Evolutionary conservation across 352 stramenopile species (phyloP), one percentile per base, ranked within the genome.

Genomic region (Phytopythium helicoides): DNA sequence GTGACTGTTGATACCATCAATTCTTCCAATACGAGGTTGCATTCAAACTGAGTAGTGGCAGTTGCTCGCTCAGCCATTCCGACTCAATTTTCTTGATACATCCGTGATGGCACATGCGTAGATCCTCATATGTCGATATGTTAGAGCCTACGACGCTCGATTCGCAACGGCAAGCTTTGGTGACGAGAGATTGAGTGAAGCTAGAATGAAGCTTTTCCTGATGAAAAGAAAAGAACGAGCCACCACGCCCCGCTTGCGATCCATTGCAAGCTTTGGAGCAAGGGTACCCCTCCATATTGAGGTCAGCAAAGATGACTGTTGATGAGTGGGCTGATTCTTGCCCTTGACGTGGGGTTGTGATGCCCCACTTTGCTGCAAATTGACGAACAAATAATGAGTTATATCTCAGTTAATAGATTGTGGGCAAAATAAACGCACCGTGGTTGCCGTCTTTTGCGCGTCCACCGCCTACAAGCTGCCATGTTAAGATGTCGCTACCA

Each of bases 241-340:
- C 82, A 19, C 82, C 82, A 26, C 82, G 77, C 25, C 82, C 82
- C 21, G 69, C 80, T 58, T 93, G 82, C 2, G 82, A 93, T 5
- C 82, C 82, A 47, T 73, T 77, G 65, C 82, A 93, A 2, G 55
- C 14, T 10, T 64, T 73, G 4, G 82, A 93, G 51, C 82, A 93
- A n/a, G 82, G 82, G 38, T 80, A 93, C 0, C 82, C 82, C 49
- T 93, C 76, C 80, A 90, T 89, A 39, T 93, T 93, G 44, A 93
- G 66, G 48, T 93, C 82, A 1, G 53, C 80, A 58, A 93, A 91
- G 6, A 61, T 84, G 22, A 89, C 77, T 14, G 39, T 16, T 15
- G 6, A 16, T 6, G 10, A 8, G 35, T 66, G 69, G 2, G 59
- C 60, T 1, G 35, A 18, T 6, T 45, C 36, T 1, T 44, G 21